Base-by-base conservation (phyloP, 2,329 filamentous ascomycete species). In the Aotearoamyces nothofagi region DNA sequence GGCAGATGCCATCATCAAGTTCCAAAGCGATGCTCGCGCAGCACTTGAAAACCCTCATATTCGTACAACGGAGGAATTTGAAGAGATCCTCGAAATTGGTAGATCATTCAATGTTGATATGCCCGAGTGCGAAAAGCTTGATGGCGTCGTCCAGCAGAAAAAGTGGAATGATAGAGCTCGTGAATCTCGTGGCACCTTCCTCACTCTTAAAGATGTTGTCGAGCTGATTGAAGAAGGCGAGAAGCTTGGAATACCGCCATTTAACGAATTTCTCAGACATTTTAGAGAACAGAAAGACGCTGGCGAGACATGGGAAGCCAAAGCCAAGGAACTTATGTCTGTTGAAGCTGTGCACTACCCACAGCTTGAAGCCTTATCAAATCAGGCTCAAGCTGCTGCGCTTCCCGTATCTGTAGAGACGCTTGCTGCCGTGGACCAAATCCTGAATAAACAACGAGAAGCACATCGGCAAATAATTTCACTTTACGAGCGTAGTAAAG, bases 401-500 rank as follows among this genome's bases (percentile, higher is more conserved):
- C 62, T 94, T 11, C 87, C 90, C 0, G 86, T 96, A 12, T 79
- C 80, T 1, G 60, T 72, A 4, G 78, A 86, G 17, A 96, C 84
- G 0, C 63, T 92, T 14, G 69, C 72, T 5, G 67, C 73, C 6
- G 82, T 98, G 15, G 90, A 98, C 44, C 78, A 83, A 27, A 94
- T 96, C 32, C 60, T 98, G 33, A 84, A 84, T 51, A 96, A 94
- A 55, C 90, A 98, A 51, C 77, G 90, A 12, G 90, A 96, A 49
- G 86, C 86, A 1, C 86, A 94, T 46, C 77, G 80, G 10, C 78
- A 86, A 43, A 92, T 98, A 30, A 58, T 84, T 27, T 78, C 79
- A 20, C 57, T 98, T 7, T 86, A 78, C 19, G 72, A 87, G 34
- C 73, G 77, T 32, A 87, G 78, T 37, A 79, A 74, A 39, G 65